A percentile compares a stretch with the other conserved stretches of the same genome.
These are phyloP conservation scores for Fonsecaea monophora DNA, from an alignment of 2,329 filamentous ascomycete species.

Conservation along the genomic window DNA sequence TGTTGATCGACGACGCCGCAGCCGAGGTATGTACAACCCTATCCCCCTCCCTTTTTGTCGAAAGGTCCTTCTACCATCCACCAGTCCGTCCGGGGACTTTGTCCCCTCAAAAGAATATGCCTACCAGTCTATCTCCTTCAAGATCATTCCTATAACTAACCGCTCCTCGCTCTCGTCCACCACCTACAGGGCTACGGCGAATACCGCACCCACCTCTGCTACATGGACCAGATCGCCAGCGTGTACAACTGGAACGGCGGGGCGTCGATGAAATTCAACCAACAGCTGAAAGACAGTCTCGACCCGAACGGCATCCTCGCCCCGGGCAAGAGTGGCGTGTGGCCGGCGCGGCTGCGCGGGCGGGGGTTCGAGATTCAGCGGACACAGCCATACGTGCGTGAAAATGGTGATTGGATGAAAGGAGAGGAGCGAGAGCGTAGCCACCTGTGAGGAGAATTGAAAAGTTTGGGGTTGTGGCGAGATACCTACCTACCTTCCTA, in stretches of 20 bases:
- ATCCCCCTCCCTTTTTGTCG: background rate
- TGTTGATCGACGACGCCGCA: conserved; percentile 19
- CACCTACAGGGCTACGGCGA: conserved; percentile 52
- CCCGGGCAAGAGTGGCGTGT: conserved; percentile 56
- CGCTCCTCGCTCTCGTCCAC: too few relatives aligned
- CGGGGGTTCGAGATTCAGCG: conserved; percentile 18
- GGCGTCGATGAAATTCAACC: conserved; percentile 52
- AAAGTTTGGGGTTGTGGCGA: too few relatives aligned
- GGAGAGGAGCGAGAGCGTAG: too few relatives aligned
- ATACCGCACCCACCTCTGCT: conserved; percentile 54
- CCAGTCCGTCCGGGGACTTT: too few relatives aligned
- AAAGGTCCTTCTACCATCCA: background rate
- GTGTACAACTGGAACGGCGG: conserved; percentile 53
- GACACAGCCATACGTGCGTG: background rate
- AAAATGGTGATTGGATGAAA: background rate
- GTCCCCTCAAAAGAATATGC: too few relatives aligned
- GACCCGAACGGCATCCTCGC: conserved; percentile 58
- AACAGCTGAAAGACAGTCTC: conserved; percentile 55
- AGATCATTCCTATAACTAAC: conserved; percentile 42
- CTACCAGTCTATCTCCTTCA: background rate
- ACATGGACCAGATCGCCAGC: conserved; percentile 54
- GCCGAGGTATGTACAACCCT: conserved; percentile 11
- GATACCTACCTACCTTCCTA: too few relatives aligned
- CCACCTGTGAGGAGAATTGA: too few relatives aligned
- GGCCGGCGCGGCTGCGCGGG: conserved; percentile 38